Percentiles rank a stretch among this genome's conserved stretches.
Conservation (phyloP, 1,139 yeast species). For the Debaryomyces singareniensis region DNA sequence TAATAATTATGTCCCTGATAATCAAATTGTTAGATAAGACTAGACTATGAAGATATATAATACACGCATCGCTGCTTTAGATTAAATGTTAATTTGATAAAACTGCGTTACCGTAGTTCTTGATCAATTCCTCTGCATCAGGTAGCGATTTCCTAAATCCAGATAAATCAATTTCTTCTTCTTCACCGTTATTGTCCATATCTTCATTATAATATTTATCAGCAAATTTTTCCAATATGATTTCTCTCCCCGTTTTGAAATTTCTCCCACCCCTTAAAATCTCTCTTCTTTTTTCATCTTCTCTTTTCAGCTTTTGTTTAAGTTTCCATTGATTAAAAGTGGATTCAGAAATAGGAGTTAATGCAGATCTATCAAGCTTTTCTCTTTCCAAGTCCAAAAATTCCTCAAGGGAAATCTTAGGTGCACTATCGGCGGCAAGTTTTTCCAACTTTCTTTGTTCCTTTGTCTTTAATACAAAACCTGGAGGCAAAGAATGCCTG, state of each 20-base stretch:
- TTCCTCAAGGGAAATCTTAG: conserved; percentile 90
- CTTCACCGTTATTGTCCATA: conserved; percentile 41
- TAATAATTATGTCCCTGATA: no score
- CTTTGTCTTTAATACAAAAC: conserved; percentile 92
- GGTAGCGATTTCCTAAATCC: conserved; percentile 49
- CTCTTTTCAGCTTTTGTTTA: conserved; percentile 56
- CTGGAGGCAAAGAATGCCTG: conserved; percentile 95
- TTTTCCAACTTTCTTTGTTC: conserved; percentile 90
- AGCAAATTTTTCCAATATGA: conserved; percentile 66
- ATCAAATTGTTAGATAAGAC: conserved; percentile 2
- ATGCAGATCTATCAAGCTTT: conserved; percentile 64
- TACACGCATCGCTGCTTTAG: no score
- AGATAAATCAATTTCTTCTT: conserved; percentile 62
- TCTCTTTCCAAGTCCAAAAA: conserved; percentile 92
- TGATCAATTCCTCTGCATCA: conserved; percentile 32
- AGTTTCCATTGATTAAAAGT: conserved; percentile 83
- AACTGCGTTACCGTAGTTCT: conserved; percentile 51
- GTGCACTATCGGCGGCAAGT: conserved; percentile 78
- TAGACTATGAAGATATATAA: no score
- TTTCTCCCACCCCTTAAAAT: conserved; percentile 42
- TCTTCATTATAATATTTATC: conserved; percentile 55
- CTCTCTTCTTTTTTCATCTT: conserved; percentile 50
- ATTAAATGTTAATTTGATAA: not conserved
- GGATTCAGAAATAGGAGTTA: conserved; percentile 85
- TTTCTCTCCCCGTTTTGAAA: conserved; percentile 71